Evolutionary conservation across 768 basidiomycete species (phyloP), one percentile per base, ranked within the genome.

Genomic region (Lactarius indigo): DNA sequence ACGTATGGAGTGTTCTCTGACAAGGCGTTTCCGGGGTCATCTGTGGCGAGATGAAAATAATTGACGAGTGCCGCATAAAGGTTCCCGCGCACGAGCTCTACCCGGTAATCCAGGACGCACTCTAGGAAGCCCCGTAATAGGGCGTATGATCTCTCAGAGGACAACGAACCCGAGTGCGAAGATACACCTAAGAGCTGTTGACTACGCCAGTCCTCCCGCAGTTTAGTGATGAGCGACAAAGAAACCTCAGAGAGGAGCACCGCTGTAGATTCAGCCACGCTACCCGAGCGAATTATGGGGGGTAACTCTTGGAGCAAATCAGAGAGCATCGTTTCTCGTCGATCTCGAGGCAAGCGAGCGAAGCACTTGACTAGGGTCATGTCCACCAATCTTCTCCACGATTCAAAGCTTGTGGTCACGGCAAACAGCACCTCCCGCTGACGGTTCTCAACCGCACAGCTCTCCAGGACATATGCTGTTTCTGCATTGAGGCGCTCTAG

Each of bases 11-110:
- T 44, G 20, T 41, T 54, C n/a, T 64, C 65, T 2, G 50, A 30
- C 17, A 39, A 26, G 20, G 44, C 41, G 30, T 26, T n/a, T 17
- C 35, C 44, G 23, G 59, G 59, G 26, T 80, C 73, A 2, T 71
- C 64, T 9, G 68, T 26, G 57, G 91, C 79, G n/a, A 96, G 83
- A 73, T 95, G 89, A 50, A 96, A 78, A 73, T 94, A 96, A 76
- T 96, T 96, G 78, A 93, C 86, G 64, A 98, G 79, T 5, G 92
- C 81, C 4, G 94, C 93, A 75, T 96, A 98, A n/a, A 98, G 81
- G 74, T 98, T 98, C 8, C 96, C 96, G 30, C 96, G 89, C 20
- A 95, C 90, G 59, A 92, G 81, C 73, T 96, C 94, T 31, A 90
- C 84, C 15, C 87, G 88, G 66, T 89, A 88, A 68, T 90, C 87